Base-by-base conservation (phyloP, 192 early-diverging fungal genomes). In the Phycomyces nitens region DNA sequence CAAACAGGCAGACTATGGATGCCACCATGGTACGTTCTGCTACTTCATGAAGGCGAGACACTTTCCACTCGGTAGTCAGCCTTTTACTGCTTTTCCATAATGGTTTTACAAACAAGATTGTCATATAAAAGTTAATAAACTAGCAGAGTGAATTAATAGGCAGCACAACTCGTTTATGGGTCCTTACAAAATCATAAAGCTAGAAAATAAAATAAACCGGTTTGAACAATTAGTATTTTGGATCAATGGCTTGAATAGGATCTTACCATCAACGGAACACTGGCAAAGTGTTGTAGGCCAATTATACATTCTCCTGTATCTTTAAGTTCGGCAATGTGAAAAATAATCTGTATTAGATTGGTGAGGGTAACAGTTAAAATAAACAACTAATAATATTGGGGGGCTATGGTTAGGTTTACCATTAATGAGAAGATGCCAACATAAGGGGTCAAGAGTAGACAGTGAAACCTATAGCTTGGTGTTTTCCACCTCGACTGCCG, bases 21-120 rank as follows among this genome's bases (percentile, higher is more conserved):
- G 75, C 78, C 38, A 82, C 56, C 27, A 80, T 26, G 1, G 75
- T 82, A 11, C 81, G 75, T 20, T 72, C 57, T 5, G 81, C 81
- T 0, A 82, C 57, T 15, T 66, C 62, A 53, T 69, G 62, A 3
- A 75, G 26, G 0, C 60, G 39, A 12, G 73, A 66, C 12, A 44
- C 51, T 22, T 65, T 66, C 64, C 68, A 70, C 5, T 75, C 38
- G 2, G 53, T 26, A 27, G 52, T 34, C 4, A 57, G 34, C 12
- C 44, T 59, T 3, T 49, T 51, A n/a, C 51, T 26, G 5, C 65
- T 56, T 27, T 59, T 60, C 23, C 70, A 26, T 18, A 75, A 63
- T 9, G 73, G 73, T 15, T 55, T 47, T 20, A 75, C 40, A 43
- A 75, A 75, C 14, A 75, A 53, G 14, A 66, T 54, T 1, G 73